Evolutionary conservation across 768 basidiomycete species (phyloP).

Genomic region (Lanmaoa pseudosensibilis): DNA sequence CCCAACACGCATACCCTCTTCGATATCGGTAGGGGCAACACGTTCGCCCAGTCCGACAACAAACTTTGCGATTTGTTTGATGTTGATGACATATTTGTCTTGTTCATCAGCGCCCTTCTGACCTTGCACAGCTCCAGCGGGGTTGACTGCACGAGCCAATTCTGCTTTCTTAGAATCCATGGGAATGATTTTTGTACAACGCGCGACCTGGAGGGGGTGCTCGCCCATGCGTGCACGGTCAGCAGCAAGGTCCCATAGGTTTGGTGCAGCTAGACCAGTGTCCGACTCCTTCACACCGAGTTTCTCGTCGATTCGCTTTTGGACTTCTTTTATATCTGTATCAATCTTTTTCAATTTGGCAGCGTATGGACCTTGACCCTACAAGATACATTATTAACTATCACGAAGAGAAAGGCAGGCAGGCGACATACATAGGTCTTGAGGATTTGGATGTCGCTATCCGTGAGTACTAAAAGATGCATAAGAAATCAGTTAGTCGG

Average conservation of each 20-base stretch:
- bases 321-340: constrained; percentile 90
- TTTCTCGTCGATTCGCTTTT: constrained; percentile 97
- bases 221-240: constrained; percentile 91
- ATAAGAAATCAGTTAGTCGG: constrained; percentile 8
- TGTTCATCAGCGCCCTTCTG: constrained; percentile 98
- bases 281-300: constrained; percentile 99
- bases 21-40: constrained; percentile 96
- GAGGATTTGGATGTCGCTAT: constrained; percentile 97
- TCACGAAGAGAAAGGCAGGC: background rate
- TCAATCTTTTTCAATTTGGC: constrained; percentile 85
- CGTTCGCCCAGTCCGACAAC: constrained; percentile 96
- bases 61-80: constrained; percentile 99
- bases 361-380: constrained; percentile 99
- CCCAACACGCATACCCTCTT: constrained; percentile 99
- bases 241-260: constrained; percentile 94
- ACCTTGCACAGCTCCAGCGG: constrained; percentile 73
- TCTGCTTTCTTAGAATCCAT: constrained; percentile 74
- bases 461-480: constrained; percentile 73
- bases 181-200: constrained; percentile 97
- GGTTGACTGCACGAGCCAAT: constrained; percentile 76
- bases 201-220: constrained; percentile 93
- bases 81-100: constrained; percentile 99
- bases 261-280: constrained; percentile 94
- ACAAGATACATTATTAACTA: constrained; percentile 6
- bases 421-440: constrained; percentile 83